Conservation (phyloP, 495 filamentous ascomycete species). For the Xylaria grammica region DNA sequence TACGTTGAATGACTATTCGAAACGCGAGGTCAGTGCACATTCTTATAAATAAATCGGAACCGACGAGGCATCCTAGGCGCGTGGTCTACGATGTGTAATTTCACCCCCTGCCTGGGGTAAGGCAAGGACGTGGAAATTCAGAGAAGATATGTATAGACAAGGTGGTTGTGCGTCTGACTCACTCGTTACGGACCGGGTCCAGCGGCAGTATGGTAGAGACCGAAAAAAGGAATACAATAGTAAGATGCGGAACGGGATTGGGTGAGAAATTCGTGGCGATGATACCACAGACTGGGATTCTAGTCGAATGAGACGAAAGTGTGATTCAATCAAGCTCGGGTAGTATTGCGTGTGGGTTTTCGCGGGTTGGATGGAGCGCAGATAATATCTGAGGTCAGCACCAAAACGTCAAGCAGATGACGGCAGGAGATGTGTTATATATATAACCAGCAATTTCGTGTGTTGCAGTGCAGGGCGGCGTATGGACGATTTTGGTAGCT, state of each 20-base stretch:
- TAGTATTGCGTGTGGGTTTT: conserved; percentile 25
- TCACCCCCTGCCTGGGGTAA: conserved; percentile 23
- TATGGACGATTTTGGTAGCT: conserved; percentile 21
- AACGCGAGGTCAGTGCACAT: conserved; percentile 4
- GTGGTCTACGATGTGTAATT: background rate
- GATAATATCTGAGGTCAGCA: conserved; percentile 45
- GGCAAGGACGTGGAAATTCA: conserved; percentile 29
- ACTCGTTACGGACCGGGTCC: conserved; percentile 41
- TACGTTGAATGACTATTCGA: conserved; percentile 1
- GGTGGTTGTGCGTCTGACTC: conserved; percentile 47
- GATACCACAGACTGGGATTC: conserved; percentile 40
- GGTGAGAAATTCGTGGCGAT: conserved; percentile 38
- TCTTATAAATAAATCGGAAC: background rate
- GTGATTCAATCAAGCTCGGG: conserved; percentile 21
- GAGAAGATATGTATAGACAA: conserved; percentile 22
- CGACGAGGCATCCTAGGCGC: background rate
- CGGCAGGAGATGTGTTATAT: conserved; percentile 36
- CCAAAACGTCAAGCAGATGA: conserved; percentile 40
- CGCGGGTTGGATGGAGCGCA: conserved; percentile 30
- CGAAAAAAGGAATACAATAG: conserved; percentile 29
- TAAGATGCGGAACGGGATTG: conserved; percentile 41
- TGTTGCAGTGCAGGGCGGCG: conserved; percentile 23
- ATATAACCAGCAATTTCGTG: background rate
- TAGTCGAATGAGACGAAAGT: conserved; percentile 41
- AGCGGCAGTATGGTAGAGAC: conserved; percentile 36